These are phyloP conservation scores for Eragrostis curvula DNA, from an alignment of 176 grass and related monocot species.

Conservation along the genomic window DNA sequence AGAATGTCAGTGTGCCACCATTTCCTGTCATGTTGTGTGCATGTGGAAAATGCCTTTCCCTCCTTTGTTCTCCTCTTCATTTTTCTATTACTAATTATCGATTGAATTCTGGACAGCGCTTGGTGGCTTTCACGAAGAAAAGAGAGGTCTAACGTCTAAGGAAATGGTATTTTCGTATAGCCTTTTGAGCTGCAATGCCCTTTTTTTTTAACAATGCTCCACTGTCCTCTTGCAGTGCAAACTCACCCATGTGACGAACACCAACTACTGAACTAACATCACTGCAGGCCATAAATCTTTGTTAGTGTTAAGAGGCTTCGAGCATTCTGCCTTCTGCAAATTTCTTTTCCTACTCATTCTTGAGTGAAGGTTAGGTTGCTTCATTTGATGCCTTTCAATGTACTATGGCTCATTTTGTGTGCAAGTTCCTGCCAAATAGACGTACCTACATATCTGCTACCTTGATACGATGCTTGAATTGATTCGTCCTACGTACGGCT, in stretches of 20 bases:
- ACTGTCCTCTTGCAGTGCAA: not conserved
- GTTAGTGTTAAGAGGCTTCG: constrained; percentile 37
- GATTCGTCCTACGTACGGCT: not conserved
- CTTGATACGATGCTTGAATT: constrained; percentile 34
- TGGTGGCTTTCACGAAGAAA: constrained; percentile 64
- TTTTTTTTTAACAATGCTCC: constrained; percentile 34
- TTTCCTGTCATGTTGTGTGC: constrained; percentile 36
- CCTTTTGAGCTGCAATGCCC: constrained; percentile 54
- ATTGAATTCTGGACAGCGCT: constrained; percentile 42
- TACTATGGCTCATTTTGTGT: constrained; percentile 54
- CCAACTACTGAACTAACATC: constrained; percentile 21
- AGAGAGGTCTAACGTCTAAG: constrained; percentile 31
- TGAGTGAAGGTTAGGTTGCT: too few relatives aligned
- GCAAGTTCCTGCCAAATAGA: constrained; percentile 37
- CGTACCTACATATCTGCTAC: constrained; percentile 16
- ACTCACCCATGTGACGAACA: constrained; percentile 65
- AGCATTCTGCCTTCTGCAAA: constrained; percentile 39
- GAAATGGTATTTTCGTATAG: constrained; percentile 66
- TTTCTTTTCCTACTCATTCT: constrained; percentile 24
- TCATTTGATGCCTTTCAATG: constrained; percentile 63
- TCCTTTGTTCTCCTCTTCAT: constrained; percentile 1
- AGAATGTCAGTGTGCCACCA: too few relatives aligned
- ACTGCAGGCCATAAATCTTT: constrained; percentile 55
- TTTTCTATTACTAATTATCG: not conserved
- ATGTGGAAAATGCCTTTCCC: constrained; percentile 1